Base-by-base conservation (phyloP, 257 asterid species). In the Prunella vulgaris region DNA sequence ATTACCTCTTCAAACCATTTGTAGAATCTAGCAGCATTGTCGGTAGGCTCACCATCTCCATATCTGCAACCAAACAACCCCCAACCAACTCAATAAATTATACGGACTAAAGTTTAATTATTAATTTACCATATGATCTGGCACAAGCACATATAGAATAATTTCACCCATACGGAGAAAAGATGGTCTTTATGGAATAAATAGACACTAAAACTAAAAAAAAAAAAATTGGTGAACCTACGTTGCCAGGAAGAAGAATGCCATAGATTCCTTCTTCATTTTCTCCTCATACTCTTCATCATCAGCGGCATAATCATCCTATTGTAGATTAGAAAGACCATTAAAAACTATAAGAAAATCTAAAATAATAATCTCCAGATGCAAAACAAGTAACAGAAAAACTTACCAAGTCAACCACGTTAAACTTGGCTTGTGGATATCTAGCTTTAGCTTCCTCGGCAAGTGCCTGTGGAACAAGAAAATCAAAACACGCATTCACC, bases 41-140 rank as follows among this genome's bases (percentile, higher is more conserved):
- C 99, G 20, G 99, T 94, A 65, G 99, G 99, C 85, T 94, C 99
- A 66, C 99, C 99, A 70, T 94, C 99, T 79, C 99, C 99, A 66
- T 94, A 94, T 73, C 99, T 94, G 79, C 74, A 81, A 62, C 76
- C 83, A 77, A 79, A 75, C 87, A 87, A 72, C 74, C 73, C 68
- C 77, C 84, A 81, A 77, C 83, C 72, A 80, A 79, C 79, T 66
- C 68, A 76, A 65, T 76, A 66, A 81, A 74, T 71, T 20, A 42
- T 79, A 66, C 7, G 33, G 37, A 60, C 60, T 51, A 7, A 69
- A 60, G 12, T 10, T 2, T 42, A 42, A 24, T 28, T 25, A 33
- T 44, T 10, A 60, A 62, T 49, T 73, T 14, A 28, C 62, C 60
- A 66, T 25, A 24, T 60, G 64, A 71, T 68, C 60, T 66, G 77